These are phyloP conservation scores for Fusarium oligoseptatum DNA, from an alignment of 2,329 filamentous ascomycete species.

Conservation along the genomic window DNA sequence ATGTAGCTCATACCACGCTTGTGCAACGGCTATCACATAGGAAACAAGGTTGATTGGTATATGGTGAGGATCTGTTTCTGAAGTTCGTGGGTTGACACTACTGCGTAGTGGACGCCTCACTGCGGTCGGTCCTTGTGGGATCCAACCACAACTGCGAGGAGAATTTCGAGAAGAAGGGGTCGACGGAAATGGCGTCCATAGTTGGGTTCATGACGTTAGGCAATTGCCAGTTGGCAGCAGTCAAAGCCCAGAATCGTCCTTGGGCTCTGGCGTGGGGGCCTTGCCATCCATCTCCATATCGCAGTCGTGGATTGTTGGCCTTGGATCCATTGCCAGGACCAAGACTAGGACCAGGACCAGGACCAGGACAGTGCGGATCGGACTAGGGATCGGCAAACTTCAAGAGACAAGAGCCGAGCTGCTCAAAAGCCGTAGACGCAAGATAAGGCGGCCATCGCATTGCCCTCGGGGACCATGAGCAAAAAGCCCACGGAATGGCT, in stretches of 20 bases:
- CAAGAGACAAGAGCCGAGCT: not conserved
- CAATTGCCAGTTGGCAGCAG: constrained; percentile 9
- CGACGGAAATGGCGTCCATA: constrained; percentile 9
- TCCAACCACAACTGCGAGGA: constrained; percentile 1
- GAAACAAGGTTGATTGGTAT: not conserved
- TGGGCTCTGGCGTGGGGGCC: constrained; percentile 24
- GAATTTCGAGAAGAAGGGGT: constrained; percentile 20
- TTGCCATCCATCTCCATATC: not conserved
- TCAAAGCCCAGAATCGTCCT: constrained; percentile 2
- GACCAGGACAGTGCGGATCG: constrained; percentile 9
- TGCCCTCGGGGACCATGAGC: constrained; percentile 1
- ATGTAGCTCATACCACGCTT: not conserved
- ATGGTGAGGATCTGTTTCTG: not conserved
- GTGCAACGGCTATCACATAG: not conserved
- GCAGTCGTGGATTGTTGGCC: not conserved
- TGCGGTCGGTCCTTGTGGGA: not conserved
- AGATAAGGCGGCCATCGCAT: constrained; percentile 6
- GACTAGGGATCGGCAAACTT: not conserved
- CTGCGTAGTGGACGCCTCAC: not conserved
- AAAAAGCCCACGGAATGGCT: constrained; percentile 19
- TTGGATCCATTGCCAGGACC: not conserved
- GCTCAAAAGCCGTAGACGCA: not conserved
- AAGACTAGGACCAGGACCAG: too few relatives aligned
- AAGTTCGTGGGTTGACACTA: not conserved
- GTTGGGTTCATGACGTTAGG: constrained; percentile 20